Conservation (phyloP, 2,329 filamentous ascomycete genomes). For the Fusarium agapanthi region DNA sequence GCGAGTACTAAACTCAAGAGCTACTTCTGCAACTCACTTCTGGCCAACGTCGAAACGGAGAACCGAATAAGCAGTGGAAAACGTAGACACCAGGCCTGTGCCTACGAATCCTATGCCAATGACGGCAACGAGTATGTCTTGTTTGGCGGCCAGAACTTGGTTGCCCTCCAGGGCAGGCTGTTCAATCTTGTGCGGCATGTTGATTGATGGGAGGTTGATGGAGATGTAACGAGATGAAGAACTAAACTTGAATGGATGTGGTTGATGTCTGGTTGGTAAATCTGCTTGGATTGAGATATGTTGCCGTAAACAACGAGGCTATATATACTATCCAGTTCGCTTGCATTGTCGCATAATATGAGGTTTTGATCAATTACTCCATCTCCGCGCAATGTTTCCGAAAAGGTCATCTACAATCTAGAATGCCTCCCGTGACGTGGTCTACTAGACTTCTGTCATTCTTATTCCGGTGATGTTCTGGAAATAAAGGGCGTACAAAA, state of each 20-base stretch:
- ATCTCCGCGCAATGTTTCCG: not conserved
- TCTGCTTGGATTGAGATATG: not conserved
- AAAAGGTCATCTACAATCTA: not conserved
- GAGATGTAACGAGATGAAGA: not conserved
- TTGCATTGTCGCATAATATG: not conserved
- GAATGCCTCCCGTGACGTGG: not conserved
- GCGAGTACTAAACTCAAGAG: not conserved
- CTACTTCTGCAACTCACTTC: not conserved
- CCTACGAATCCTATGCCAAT: not conserved
- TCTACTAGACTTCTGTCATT: not conserved
- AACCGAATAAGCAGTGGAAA: not conserved
- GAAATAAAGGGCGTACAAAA: not conserved
- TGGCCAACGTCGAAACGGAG: not conserved
- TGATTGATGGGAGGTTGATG: too few relatives aligned
- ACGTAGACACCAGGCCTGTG: not conserved
- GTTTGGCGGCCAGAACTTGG: not conserved
- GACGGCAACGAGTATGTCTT: not conserved
- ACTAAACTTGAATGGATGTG: not conserved
- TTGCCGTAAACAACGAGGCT: not conserved
- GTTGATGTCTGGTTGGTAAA: not conserved
- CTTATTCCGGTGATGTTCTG: not conserved
- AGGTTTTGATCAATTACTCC: not conserved
- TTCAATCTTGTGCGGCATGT: not conserved
- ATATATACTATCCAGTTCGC: not conserved
- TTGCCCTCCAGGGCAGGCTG: not conserved